Evolutionary conservation across 495 filamentous ascomycete genomes (phyloP), one percentile per base, ranked within the genome.

Genomic region (Aspergillus ellipticus): DNA sequence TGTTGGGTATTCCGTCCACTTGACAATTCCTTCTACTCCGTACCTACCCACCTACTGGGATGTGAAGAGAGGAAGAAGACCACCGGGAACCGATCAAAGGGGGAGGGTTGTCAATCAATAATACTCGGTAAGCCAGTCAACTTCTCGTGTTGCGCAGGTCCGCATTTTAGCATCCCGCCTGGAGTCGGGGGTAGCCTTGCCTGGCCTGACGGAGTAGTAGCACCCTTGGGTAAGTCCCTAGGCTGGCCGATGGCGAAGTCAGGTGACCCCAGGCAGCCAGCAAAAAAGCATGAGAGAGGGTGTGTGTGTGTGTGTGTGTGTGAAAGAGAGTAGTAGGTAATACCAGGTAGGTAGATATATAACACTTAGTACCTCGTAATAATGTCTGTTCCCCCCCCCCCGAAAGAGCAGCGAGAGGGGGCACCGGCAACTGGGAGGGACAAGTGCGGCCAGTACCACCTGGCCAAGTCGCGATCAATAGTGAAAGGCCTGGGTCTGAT

Each of bases 261-360:
- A 48, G 45, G 45, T 48, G 45, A 48, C 16, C 45, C 13, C 21
- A 47, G 43, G 43, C 21, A 47, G 21, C 43, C 43, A 47, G n/a
- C n/a, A n/a, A n/a, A n/a, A n/a, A n/a, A n/a, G n/a, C n/a, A n/a
- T n/a, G n/a, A n/a, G n/a, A n/a, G n/a, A n/a, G n/a, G n/a, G n/a
- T n/a, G n/a, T n/a, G n/a, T n/a, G n/a, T n/a, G n/a, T n/a, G n/a
- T n/a, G n/a, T n/a, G n/a, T n/a, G n/a, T n/a, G n/a, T n/a, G n/a
- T n/a, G n/a, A n/a, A n/a, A n/a, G n/a, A n/a, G n/a, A n/a, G n/a
- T n/a, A 8, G 39, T 42, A 19, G 42, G 19, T 42, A 19, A n/a
- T n/a, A n/a, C n/a, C n/a, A n/a, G n/a, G n/a, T n/a, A n/a, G n/a
- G n/a, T n/a, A n/a, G n/a, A n/a, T n/a, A n/a, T n/a, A n/a, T n/a